Base-by-base conservation (phyloP, 148 eudicot genomes). In the Rhododendron molle region DNA sequence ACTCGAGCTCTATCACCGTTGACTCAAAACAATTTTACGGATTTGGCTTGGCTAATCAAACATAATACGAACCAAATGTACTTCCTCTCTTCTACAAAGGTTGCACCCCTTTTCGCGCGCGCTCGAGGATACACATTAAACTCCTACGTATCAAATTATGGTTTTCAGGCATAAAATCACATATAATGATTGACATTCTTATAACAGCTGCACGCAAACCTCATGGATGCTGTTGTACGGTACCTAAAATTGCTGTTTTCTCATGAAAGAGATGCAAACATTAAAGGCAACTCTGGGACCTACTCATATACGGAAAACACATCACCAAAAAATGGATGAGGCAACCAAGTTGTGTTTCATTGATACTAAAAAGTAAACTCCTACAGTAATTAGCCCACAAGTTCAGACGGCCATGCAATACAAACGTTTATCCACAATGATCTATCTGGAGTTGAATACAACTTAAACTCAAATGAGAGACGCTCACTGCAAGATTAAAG, bases 391-490 rank as follows among this genome's bases (percentile, higher is more conserved):
- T 26, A 26, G 73, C 73, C 73, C 32, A 11, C 5, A 67, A 67
- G 73, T 67, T 67, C 73, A 67, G 32, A 67, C 5, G 5, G 6
- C 6, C 32, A n/a, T 11, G 73, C 32, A 26, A 67, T 67, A 28
- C 5, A 67, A 26, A 67, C 32, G 1, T 11, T 67, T n/a, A 81
- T 8, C 79, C 83, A 40, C 74, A 47, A 60, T 46, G 46, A 81
- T 65, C 65, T 46, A 50, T 30, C 14, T 14, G 21, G 77, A 20
- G 12, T 34, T 58, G 36, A 62, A 58, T 73, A 74, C 81, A 81
- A 81, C 30, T 11, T n/a, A 65, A 32, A 81, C 26, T 71, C 87
- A 81, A 81, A 81, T 18, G 71, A 47, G 43, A 73, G 52, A 74
- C 28, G 28, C 74, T 58, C 21, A 16, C 69, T 73, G 18, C 81